Evolutionary conservation across 2,329 filamentous ascomycete genomes (phyloP), one percentile per base, ranked within the genome.

Genomic region (Penicillium hordei): DNA sequence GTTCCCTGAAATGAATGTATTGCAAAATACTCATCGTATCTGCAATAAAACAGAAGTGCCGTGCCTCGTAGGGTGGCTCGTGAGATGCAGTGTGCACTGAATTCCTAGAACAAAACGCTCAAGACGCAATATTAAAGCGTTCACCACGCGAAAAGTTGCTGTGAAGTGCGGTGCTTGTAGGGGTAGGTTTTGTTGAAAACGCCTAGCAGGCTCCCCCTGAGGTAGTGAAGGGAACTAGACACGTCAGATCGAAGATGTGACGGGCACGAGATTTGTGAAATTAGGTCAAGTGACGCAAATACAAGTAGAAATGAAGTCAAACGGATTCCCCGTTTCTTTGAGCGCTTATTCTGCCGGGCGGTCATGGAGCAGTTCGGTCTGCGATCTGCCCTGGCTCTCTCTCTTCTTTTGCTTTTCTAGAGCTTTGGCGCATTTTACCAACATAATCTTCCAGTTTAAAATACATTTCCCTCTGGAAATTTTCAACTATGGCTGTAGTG

Each of bases 401-500:
- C 40, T 44, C 40, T 39, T 50, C 52, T 51, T 55, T 53, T 58
- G 44, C 55, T 52, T 57, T 46, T 52, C 51, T 52, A 43, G 54
- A 51, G 44, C 39, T 52, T 40, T 39, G 44, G 39, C 31, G 43
- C 38, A 43, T 52, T 48, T 58, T 21, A 25, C 23, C 48, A 52
- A 46, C 56, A 45, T 38, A 38, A 19, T 48, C 12, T 56, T 49
- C 34, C 34, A 34, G 39, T 27, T 19, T 27, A 36, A 38, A 27
- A 39, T 15, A 40, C 5, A n/a, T n/a, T 39, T 51, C 34, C n/a
- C 29, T 38, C 48, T 48, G 55, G 21, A 58, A 55, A 9, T 56
- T 9, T 49, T 29, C 60, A 49, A 68, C 43, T 52, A 77, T 77
- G 75, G 73, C 74, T 69, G 72, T 68, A 58, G 75, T 77, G 56